Percentiles rank a stretch among this genome's conserved stretches.
Evolutionary conservation across 1,139 yeast genomes (phyloP).

Genomic region (Schwanniomyces etchellsii): DNA sequence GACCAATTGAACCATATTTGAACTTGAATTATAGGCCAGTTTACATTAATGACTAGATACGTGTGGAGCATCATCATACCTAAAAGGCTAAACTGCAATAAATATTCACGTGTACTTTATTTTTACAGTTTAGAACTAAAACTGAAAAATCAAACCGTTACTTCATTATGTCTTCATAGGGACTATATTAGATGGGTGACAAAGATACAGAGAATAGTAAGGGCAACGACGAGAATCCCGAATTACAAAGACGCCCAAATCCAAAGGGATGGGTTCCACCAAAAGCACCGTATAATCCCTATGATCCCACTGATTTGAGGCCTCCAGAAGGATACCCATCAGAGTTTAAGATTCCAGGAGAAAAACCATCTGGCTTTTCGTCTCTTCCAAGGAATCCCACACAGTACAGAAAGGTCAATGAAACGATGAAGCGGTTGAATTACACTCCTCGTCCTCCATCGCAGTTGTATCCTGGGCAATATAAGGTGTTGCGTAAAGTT

Average conservation of each 20-base stretch:
- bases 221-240: slow-evolving; percentile 5
- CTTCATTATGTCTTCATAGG: neutral
- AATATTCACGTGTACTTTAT: neutral
- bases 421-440: slow-evolving; percentile 66
- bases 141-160: neutral
- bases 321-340: slow-evolving; percentile 87
- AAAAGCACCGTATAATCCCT: slow-evolving; percentile 79
- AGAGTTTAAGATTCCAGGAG: slow-evolving; percentile 59
- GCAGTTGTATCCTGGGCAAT: slow-evolving; percentile 73
- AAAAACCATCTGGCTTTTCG: slow-evolving; percentile 49
- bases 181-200: neutral
- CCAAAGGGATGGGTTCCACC: slow-evolving; percentile 84
- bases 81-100: neutral
- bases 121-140: neutral
- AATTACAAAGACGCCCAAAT: slow-evolving; percentile 54
- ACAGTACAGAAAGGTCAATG: slow-evolving; percentile 64
- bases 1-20: slow-evolving; percentile 11
- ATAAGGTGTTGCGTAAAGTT: slow-evolving; percentile 61
- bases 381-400: slow-evolving; percentile 64
- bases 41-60: neutral
- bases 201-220: slow-evolving; percentile 2
- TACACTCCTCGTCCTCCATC: slow-evolving; percentile 78
- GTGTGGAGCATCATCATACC: neutral
- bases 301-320: slow-evolving; percentile 68
- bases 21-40: too few relatives aligned